A percentile compares a stretch with the other conserved stretches of the same genome.
Conservation (phyloP, 768 basidiomycete genomes). For the Pulveroboletus frians region DNA sequence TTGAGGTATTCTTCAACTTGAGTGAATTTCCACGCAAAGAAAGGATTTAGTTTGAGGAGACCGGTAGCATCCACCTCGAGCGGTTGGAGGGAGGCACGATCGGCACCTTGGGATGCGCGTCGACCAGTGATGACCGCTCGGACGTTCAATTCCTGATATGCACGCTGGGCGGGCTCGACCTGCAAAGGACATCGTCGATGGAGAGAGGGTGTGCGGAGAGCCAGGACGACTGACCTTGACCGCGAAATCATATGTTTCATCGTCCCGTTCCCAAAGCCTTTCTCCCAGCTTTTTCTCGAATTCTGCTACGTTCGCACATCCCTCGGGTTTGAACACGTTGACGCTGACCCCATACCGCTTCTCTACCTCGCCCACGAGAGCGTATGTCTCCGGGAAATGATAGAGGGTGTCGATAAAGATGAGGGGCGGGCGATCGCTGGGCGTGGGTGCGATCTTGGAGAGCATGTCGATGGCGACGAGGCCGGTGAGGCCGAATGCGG, state of each 20-base stretch:
- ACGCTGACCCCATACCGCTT: conserved; percentile 67
- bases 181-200: conserved; percentile 23
- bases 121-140: conserved; percentile 92
- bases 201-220: neutral
- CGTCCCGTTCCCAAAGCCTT: conserved; percentile 83
- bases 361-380: conserved; percentile 82
- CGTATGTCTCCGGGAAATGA: conserved; percentile 91
- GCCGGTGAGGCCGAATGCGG: too few species aligned
- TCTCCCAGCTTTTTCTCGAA: conserved; percentile 80
- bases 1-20: conserved; percentile 78
- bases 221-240: conserved; percentile 64
- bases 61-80: conserved; percentile 90
- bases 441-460: conserved; percentile 59
- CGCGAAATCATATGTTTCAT: conserved; percentile 81
- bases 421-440: conserved; percentile 58
- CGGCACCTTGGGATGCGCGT: conserved; percentile 87
- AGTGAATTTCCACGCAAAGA: conserved; percentile 82
- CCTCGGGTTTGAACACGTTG: conserved; percentile 74
- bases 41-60: conserved; percentile 89
- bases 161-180: conserved; percentile 91
- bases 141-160: conserved; percentile 69
- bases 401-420: conserved; percentile 97
- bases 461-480: conserved; percentile 63
- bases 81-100: conserved; percentile 74
- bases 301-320: conserved; percentile 57